Base-by-base conservation (phyloP, 768 basidiomycete genomes). In the Lenzites betulinus region DNA sequence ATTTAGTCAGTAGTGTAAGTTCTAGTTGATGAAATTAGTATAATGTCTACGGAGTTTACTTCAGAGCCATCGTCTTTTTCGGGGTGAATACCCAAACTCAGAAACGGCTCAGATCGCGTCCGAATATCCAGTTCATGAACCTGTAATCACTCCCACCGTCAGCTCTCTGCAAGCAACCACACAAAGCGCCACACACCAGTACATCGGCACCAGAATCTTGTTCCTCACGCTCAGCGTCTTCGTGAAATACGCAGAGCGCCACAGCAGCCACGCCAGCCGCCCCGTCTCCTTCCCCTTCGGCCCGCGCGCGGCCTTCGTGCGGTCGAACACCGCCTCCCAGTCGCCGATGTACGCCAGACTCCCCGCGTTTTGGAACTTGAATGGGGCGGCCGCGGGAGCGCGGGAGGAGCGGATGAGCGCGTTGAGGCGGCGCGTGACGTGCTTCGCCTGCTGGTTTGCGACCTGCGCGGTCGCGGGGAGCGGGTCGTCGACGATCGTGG, bases 401-500 rank as follows among this genome's bases (percentile, higher is more conserved):
- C 63, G 62, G 58, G 82, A 82, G 6, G 30, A 33, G 26, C 54
- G 48, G 33, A 78, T 82, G 39, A 87, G 75, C 62, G 73, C 81
- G 73, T 92, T 93, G 50, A 93, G 76, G 67, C 83, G 83, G 64
- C 84, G 84, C 38, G 79, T 77, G 26, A 92, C 69, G 66, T 89
- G 90, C 64, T 79, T 82, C 7, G 83, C 91, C 71, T 92, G 86
- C 68, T 93, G 91, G 66, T 83, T 83, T 6, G 91, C 90, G 23
- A 93, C 91, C 82, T 95, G 93, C 3, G 93, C 92, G 18, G 93
- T 95, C 1, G 93, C 91, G 12, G 93, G 92, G 11, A 94, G 76
- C 41, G 79, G 76, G 23, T 76, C 76, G 43, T 76, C 81, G 35
- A 83, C 78, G 51, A 89, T 81, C 43, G 77, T 79, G 1, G 86